Evolutionary conservation across 2,329 filamentous ascomycete genomes (phyloP), one percentile per base, ranked within the genome.

Genomic region (Penicillium sp.): DNA sequence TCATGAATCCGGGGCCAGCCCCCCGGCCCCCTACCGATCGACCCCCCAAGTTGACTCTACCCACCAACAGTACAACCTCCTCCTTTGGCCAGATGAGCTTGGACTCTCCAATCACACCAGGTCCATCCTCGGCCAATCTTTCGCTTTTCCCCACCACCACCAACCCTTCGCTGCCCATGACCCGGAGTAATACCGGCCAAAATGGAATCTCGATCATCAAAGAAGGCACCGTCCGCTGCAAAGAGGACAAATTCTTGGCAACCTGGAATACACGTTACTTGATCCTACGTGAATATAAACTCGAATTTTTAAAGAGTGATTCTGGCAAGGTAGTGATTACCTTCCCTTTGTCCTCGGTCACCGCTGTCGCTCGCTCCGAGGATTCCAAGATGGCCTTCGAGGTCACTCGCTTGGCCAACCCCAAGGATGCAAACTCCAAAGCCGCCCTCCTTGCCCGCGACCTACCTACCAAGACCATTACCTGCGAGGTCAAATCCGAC

Each of bases 1-100:
- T 97, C 79, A 95, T 97, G 90, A 97, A 97, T 76, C 92, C 94
- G 61, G 92, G 94, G 64, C 93, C 94, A 67, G 93, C 94, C 65
- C 94, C 94, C 64, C 88, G 90, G 69, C 93, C 94, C 60, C 94
- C 93, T 21, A 87, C 84, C 59, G 90, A 94, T 70, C 86, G 90
- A 68, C 90, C 54, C 31, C 54, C 92, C 60, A 88, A 90, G 70
- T 85, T 96, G 65, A 87, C 87, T 68, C 82, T 95, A 59, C 41
- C 92, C 88, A 60, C 89, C 85, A 72, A 84, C 86, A 60, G 80
- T 67, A 90, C 87, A 72, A 81, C 72, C 25, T 91, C 93, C 81
- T 88, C 88, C 58, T 79, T 79, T 57, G 70, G 70, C 49, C 89
- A 87, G 69, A 85, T 93, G 81, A 87, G 84, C 70, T 81, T 94